phyloP scores from a whole-genome alignment of 1,284 basidiomycete genomes.

The Leccinum fuscescens region DNA sequence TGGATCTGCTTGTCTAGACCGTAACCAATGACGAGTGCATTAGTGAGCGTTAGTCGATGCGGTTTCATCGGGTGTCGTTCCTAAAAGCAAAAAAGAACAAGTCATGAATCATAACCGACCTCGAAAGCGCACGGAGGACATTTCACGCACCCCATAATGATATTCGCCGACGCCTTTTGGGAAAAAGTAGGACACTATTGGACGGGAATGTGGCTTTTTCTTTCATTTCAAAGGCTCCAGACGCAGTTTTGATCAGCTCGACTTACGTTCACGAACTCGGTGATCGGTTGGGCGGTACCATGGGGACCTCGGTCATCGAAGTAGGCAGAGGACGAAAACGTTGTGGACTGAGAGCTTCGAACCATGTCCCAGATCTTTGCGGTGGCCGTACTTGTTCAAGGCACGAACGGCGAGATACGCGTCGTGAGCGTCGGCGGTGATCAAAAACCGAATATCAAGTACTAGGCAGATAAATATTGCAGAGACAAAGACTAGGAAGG shows the following conservation, averaged over 20 bases:
- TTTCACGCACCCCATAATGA: slow-evolving; percentile 81
- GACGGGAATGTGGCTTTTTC: slow-evolving; percentile 74
- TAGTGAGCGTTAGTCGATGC: slow-evolving; percentile 90
- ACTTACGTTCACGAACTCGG: slow-evolving; percentile 69
- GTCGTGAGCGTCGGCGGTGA: background rate
- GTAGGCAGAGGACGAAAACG: slow-evolving; percentile 68
- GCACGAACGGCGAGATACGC: background rate
- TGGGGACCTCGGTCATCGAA: slow-evolving; percentile 69
- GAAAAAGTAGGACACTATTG: slow-evolving; percentile 94
- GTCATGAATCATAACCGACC: background rate
- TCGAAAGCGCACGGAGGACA: background rate
- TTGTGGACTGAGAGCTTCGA: slow-evolving; percentile 49
- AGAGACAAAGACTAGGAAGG: background rate
- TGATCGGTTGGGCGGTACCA: slow-evolving; percentile 69
- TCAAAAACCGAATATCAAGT: background rate
- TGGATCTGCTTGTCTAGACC: slow-evolving; percentile 96
- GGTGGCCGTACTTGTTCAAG: background rate
- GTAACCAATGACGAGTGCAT: slow-evolving; percentile 94
- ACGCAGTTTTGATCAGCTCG: slow-evolving; percentile 28
- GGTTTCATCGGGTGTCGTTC: slow-evolving; percentile 99
- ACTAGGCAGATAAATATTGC: background rate
- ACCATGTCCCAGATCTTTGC: slow-evolving; percentile 31
- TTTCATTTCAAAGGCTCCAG: slow-evolving; percentile 20
- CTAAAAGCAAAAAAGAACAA: slow-evolving; percentile 39
- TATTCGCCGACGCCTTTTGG: slow-evolving; percentile 93